Evolutionary conservation across 495 filamentous ascomycete species (phyloP), one percentile per base, ranked within the genome.

Genomic region (Xylaria nigripes): DNA sequence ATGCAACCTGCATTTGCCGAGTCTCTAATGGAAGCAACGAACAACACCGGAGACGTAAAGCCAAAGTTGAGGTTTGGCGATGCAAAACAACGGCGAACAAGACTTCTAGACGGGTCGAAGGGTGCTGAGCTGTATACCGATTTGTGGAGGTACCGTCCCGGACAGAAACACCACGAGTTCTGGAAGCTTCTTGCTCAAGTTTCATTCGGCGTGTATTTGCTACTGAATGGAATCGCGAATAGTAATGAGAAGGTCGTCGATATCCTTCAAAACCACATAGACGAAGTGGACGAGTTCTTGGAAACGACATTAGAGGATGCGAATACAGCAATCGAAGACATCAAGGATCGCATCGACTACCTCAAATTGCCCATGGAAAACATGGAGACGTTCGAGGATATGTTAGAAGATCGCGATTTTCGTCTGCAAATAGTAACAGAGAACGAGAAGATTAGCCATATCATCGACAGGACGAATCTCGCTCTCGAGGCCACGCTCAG

Each of bases 1-100:
- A 86, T 98, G 77, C 93, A 96, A 63, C 87, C 81, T 45, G 88
- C 93, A 45, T 96, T 97, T 63, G 86, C 92, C 63, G 93, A 98
- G 69, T 96, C 90, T 2, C 85, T 98, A 49, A 57, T 80, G 23
- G 90, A 95, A 61, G 82, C 86, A 18, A 79, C 81, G 9, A 67
- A 71, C 10, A 64, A 72, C 21, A 70, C 69, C 15, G 71, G 64
- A 23, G 55, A 69, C 5, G 57, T 65, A 21, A 74, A 76, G 48
- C 77, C 78, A 54, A 73, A 79, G 38, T 69, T 82, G 5, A 73
- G 76, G 23, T 75, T 77, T 38, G 86, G 70, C 9, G 68, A 86
- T 65, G 81, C 86, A 13, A 83, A 82, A 53, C 73, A 78, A 6
- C 79, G 89, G 40, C 83, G 89, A 24, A 79, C 81, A 52, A 68